Percentiles rank a stretch among this genome's conserved stretches.
phyloP scores from a whole-genome alignment of 192 early-diverging fungal genomes.

The Backusella parvicylindrica region DNA sequence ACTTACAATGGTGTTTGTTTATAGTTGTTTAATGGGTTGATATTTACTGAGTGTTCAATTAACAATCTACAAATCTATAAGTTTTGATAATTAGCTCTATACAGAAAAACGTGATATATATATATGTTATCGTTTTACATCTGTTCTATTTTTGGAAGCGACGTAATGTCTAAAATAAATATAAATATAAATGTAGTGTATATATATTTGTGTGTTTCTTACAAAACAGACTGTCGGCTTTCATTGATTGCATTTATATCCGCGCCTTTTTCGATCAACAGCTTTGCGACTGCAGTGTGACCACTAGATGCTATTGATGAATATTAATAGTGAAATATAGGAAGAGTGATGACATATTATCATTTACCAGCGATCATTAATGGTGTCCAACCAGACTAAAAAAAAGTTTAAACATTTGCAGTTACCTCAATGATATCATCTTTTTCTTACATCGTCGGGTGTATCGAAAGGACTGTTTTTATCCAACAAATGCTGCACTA shows the following conservation, averaged over 20 bases:
- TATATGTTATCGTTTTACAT: conserved; percentile 22
- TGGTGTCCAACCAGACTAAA: conserved; percentile 50
- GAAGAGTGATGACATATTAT: background rate
- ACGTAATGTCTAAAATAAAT: conserved; percentile 48
- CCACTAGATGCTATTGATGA: conserved; percentile 43
- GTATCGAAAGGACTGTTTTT: conserved; percentile 63
- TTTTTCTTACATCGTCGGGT: conserved; percentile 53
- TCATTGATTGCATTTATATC: conserved; percentile 46
- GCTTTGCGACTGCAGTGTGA: conserved; percentile 28
- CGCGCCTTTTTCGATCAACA: conserved; percentile 38
- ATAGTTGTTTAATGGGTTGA: conserved; percentile 41
- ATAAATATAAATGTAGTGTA: background rate
- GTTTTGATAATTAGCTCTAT: too few species aligned
- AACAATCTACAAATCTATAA: conserved; percentile 32
- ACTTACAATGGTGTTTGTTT: conserved; percentile 52
- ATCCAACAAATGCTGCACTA: conserved; percentile 64
- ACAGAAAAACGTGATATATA: too few species aligned
- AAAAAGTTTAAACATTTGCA: background rate
- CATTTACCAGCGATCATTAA: conserved; percentile 50
- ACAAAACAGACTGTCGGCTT: conserved; percentile 48
- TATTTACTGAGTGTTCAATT: conserved; percentile 42
- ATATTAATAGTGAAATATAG: background rate
- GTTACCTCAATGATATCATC: background rate
- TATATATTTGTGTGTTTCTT: background rate
- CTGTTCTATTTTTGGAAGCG: conserved; percentile 55